phyloP scores from a whole-genome alignment of 2,329 filamentous ascomycete species.

The Ambrosiella beaveri region DNA sequence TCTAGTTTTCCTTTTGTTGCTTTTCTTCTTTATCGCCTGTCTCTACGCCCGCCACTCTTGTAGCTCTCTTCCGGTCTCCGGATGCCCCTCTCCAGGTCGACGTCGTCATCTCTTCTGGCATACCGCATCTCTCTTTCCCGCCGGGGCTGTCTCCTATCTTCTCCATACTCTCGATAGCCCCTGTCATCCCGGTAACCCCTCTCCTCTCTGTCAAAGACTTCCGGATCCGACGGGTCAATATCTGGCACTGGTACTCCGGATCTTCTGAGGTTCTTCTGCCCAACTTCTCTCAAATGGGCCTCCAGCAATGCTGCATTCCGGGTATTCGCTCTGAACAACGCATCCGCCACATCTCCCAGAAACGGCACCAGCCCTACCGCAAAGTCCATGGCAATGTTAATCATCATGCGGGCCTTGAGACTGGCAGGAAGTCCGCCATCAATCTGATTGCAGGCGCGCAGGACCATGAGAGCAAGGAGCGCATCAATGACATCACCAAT shows the following conservation, averaged over 20 bases:
- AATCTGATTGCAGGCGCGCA: constrained; percentile 53
- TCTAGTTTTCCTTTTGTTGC: background rate
- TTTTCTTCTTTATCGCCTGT: background rate
- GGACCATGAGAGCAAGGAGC: constrained; percentile 57
- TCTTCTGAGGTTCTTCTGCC: constrained; percentile 36
- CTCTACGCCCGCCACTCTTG: background rate
- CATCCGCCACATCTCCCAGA: constrained; percentile 58
- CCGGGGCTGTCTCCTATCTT: background rate
- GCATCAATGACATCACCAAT: constrained; percentile 61
- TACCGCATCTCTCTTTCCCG: background rate
- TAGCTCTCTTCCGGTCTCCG: background rate
- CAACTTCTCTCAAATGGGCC: constrained; percentile 49
- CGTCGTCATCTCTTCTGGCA: background rate
- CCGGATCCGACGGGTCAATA: constrained; percentile 34
- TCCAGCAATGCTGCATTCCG: constrained; percentile 57
- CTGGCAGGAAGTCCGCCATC: constrained; percentile 54
- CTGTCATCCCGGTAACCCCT: background rate
- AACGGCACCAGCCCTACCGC: constrained; percentile 57
- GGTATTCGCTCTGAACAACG: constrained; percentile 57
- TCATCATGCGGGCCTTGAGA: constrained; percentile 54
- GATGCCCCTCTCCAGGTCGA: background rate
- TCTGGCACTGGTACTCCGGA: constrained; percentile 30
- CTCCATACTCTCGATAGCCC: background rate
- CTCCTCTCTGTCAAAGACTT: constrained; percentile 28
- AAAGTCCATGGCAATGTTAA: constrained; percentile 65